phyloP scores from a whole-genome alignment of 1,139 yeast genomes.

The Zygoascus meyerae region DNA sequence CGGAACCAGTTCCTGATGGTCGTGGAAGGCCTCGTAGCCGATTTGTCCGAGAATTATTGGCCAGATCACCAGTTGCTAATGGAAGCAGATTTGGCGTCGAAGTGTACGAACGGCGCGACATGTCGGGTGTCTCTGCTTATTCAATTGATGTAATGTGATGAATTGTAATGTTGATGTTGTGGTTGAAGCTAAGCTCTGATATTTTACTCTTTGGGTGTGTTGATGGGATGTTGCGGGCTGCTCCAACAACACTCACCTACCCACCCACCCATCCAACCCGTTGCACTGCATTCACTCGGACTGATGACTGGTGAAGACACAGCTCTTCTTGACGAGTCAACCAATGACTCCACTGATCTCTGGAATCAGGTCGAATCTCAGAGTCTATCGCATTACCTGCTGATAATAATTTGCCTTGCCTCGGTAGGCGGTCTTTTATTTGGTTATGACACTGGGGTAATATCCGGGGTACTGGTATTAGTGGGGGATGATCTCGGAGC shows the following conservation, averaged over 20 bases:
- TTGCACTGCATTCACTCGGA: too few relatives aligned
- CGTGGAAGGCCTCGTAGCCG: slow-evolving; percentile 2
- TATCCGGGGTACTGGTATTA: slow-evolving; percentile 30
- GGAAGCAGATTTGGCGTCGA: slow-evolving; percentile 14
- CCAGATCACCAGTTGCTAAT: slow-evolving; percentile 12
- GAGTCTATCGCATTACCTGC: background rate
- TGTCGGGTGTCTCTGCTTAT: background rate
- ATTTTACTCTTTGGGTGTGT: background rate
- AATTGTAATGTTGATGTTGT: background rate
- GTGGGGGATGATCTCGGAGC: slow-evolving; percentile 32
- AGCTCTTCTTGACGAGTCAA: too few relatives aligned
- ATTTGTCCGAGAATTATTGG: slow-evolving; percentile 3
- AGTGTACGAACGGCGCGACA: slow-evolving; percentile 14
- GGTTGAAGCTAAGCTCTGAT: background rate
- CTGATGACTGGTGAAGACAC: too few relatives aligned
- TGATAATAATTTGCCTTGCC: slow-evolving; percentile 19
- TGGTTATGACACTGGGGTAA: slow-evolving; percentile 25
- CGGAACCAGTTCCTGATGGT: background rate
- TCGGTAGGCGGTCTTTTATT: slow-evolving; percentile 26
- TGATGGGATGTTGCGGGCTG: background rate
- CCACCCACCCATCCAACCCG: background rate
- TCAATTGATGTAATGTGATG: too few relatives aligned
- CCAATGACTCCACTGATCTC: background rate
- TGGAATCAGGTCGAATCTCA: slow-evolving; percentile 3
- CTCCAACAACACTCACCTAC: background rate